Base-by-base conservation (phyloP, 768 basidiomycete genomes). In the Gyrodon lividus region DNA sequence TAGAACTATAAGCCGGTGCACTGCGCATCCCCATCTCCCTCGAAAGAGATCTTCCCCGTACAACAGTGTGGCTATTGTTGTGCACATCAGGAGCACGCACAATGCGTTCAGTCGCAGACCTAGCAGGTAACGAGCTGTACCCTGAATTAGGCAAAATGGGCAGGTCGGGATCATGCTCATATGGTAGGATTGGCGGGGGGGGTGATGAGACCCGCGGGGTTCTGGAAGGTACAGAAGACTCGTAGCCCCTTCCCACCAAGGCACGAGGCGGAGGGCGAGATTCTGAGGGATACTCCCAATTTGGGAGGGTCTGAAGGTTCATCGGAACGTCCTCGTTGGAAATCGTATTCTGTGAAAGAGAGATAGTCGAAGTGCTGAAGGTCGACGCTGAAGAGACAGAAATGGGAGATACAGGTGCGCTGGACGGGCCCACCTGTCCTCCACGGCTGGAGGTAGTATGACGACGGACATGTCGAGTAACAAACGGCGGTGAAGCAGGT, bases 401-500 rank as follows among this genome's bases (percentile, higher is more conserved):
- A 16, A 65, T 59, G 17, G 67, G 67, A 24, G 67, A 69, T 20
- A 67, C 69, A 0, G 67, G 67, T 26, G 69, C 69, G 20, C 67
- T 70, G 45, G 66, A 68, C 9, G 64, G 17, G 31, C 57, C 51
- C 48, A 54, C 60, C 40, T 68, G 67, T 48, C 64, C 38, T 22
- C 62, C 63, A 43, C 67, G 67, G 30, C 65, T 69, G 16, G 67
- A 69, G n/a, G 59, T 63, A 14, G 67, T 69, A 35, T 63, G 62
- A 14, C 69, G 67, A 54, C 67, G 67, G n/a, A 70, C 58, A 44
- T 67, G 67, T 24, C 67, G 67, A 41, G 59, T 44, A 23, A 69
- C 59, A 42, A 69, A 69, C 14, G 69, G 69, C n/a, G 67, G 67
- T 4, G 67, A 69, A n/a, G 56, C 67, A n/a, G 69, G 62, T 16